phyloP scores from a whole-genome alignment of 2,329 filamentous ascomycete genomes.

The Tolypocladium inflatum region DNA sequence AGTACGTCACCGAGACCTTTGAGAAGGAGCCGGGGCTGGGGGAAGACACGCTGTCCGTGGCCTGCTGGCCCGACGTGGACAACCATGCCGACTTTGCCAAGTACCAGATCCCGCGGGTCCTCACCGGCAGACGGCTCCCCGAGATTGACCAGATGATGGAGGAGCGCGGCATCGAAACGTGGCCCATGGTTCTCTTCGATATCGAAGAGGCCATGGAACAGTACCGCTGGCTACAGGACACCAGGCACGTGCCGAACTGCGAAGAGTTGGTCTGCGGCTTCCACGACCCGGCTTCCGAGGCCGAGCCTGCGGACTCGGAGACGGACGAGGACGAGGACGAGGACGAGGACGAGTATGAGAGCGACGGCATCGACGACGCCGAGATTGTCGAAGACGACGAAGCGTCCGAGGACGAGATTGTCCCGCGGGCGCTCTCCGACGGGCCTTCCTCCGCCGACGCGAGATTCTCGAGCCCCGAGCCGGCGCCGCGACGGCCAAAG shows the following conservation, averaged over 20 bases:
- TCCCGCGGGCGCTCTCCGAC: slow-evolving; percentile 1
- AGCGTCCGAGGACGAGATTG: slow-evolving; percentile 9
- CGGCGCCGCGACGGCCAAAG: slow-evolving; percentile 2
- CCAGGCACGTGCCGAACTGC: neutral
- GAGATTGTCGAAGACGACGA: slow-evolving; percentile 15
- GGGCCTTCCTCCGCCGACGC: slow-evolving; percentile 4
- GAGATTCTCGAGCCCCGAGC: slow-evolving; percentile 21
- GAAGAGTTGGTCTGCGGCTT: slow-evolving; percentile 4
- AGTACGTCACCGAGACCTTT: slow-evolving; percentile 15
- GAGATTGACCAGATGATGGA: neutral
- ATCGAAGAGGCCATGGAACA: slow-evolving; percentile 7
- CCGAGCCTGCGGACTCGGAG: neutral
- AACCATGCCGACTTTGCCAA: slow-evolving; percentile 18
- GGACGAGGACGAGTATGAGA: slow-evolving; percentile 24
- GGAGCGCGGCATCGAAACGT: slow-evolving; percentile 9
- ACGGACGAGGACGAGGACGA: slow-evolving; percentile 14
- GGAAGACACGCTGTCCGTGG: slow-evolving; percentile 14
- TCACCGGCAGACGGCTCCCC: neutral
- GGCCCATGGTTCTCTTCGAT: slow-evolving; percentile 22
- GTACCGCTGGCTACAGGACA: slow-evolving; percentile 8
- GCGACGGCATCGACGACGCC: slow-evolving; percentile 28
- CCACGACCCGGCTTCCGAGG: slow-evolving; percentile 5
- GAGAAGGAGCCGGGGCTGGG: slow-evolving; percentile 13
- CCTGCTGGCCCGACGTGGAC: slow-evolving; percentile 24
- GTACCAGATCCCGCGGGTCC: slow-evolving; percentile 10